Base-by-base conservation (phyloP, 1,284 basidiomycete genomes). In the Naganishia sp. region DNA sequence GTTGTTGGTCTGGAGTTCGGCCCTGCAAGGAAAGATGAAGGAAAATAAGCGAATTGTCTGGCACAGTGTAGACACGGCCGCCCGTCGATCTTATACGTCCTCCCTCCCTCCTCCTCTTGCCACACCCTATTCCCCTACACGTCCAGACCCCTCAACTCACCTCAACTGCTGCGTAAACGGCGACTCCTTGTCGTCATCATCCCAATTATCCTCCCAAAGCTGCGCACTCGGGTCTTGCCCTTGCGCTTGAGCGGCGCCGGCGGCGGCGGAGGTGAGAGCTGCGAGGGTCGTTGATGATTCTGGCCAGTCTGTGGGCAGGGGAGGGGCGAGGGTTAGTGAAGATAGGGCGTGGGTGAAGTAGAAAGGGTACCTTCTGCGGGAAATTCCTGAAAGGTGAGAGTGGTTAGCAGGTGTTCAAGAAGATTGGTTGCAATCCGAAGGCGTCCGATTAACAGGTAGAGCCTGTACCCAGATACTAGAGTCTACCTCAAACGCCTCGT, bases 161-260 rank as follows among this genome's bases (percentile, higher is more conserved):
- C 95, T 87, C 72, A 99, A 82, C 80, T 96, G 93, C 67, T 91
- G 88, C 74, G 92, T 94, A 77, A 98, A 99, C 73, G 97, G 93
- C 75, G 97, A 94, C 77, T 96, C 95, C 69, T 96, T 88, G 79
- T 97, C 94, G 80, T 99, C 95, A 74, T 99, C 95, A 75, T 99
- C 95, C 95, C 95, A 99, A 78, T 97, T 97, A 75, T 98, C 95
- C 83, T 98, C 94, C 95, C 95, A 99, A 39, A 98, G 83, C 76
- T 94, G 75, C 60, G 76, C 74, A 21, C 71, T 70, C 53, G 73
- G 70, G 15, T 73, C 69, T 25, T 49, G 46, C 17, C 31, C 54
- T 23, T 56, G 35, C 18, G 15, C 58, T 17, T 46, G 53, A 28
- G 58, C 64, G 21, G 55, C 39, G 9, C 51, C 61, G 51, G 61